phyloP scores from a whole-genome alignment of 495 filamentous ascomycete genomes.

The Talaromyces ruber region DNA sequence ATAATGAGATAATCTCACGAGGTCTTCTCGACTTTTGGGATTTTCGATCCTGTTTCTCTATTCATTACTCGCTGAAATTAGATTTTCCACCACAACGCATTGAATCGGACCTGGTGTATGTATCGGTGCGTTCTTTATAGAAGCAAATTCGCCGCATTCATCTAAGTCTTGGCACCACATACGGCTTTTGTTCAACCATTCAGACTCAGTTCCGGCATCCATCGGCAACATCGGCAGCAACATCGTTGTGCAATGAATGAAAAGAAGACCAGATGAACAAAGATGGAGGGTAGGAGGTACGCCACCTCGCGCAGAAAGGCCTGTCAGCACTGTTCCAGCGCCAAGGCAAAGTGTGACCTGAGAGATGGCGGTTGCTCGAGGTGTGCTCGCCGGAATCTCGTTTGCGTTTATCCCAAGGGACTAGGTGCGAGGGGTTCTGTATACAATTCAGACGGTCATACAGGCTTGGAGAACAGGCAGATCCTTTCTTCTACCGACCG shows the following conservation, averaged over 20 bases:
- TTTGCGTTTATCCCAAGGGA: constrained; percentile 12
- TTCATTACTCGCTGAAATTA: no score
- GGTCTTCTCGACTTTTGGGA: no score
- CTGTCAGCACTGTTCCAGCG: constrained; percentile 29
- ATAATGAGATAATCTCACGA: no score
- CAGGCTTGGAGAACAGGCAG: neutral
- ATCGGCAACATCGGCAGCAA: neutral
- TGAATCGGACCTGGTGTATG: no score
- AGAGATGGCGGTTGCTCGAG: constrained; percentile 20
- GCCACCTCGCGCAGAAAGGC: constrained; percentile 33
- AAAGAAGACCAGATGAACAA: neutral
- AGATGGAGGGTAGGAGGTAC: constrained; percentile 28
- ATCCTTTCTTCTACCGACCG: neutral
- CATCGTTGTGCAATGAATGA: neutral
- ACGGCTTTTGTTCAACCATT: neutral
- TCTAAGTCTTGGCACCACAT: neutral
- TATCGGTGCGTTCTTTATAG: no score
- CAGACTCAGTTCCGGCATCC: neutral
- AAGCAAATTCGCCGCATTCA: no score
- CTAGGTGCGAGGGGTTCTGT: neutral
- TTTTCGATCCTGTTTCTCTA: neutral
- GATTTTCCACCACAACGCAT: no score
- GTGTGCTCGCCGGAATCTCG: constrained; percentile 16
- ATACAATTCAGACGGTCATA: neutral
- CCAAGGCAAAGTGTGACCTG: constrained; percentile 37